Percentiles rank a stretch among this genome's conserved stretches.
phyloP scores from a whole-genome alignment of 345 rosid genomes.

The Tarenaya hassleriana region DNA sequence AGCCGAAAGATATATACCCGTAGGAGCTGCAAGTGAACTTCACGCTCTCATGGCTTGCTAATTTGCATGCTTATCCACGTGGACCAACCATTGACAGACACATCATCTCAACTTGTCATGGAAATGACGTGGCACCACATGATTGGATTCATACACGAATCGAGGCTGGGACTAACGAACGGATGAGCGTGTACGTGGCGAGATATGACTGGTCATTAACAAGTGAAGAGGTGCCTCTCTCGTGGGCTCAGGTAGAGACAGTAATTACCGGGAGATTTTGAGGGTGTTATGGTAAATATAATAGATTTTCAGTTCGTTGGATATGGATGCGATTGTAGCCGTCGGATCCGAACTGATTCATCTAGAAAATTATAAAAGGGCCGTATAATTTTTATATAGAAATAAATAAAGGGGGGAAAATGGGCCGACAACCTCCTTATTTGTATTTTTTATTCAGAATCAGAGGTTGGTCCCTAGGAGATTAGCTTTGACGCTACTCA shows the following conservation, averaged over 20 bases:
- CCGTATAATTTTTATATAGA: not conserved
- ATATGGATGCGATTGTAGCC: conserved; percentile 11
- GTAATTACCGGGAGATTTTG: conserved; percentile 9
- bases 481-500: no score
- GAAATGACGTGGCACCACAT: conserved; percentile 28
- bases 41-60: conserved; percentile 11
- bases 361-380: not conserved
- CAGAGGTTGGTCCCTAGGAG: no score
- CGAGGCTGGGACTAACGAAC: not conserved
- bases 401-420: no score
- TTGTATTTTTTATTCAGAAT: no score
- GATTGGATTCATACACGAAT: conserved; percentile 33
- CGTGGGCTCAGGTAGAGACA: conserved; percentile 1
- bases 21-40: conserved; percentile 18
- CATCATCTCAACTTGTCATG: conserved; percentile 31
- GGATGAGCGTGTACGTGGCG: conserved; percentile 12
- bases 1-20: conserved; percentile 5
- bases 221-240: not conserved
- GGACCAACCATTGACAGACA: conserved; percentile 15
- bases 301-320: no score
- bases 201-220: not conserved
- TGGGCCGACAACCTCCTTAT: no score
- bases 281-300: not conserved
- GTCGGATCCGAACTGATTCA: conserved; percentile 22
- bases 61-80: conserved; percentile 9